Evolutionary conservation across 441 rosid genomes (phyloP), one percentile per base, ranked within the genome.

Genomic region (Mallotus repandus): DNA sequence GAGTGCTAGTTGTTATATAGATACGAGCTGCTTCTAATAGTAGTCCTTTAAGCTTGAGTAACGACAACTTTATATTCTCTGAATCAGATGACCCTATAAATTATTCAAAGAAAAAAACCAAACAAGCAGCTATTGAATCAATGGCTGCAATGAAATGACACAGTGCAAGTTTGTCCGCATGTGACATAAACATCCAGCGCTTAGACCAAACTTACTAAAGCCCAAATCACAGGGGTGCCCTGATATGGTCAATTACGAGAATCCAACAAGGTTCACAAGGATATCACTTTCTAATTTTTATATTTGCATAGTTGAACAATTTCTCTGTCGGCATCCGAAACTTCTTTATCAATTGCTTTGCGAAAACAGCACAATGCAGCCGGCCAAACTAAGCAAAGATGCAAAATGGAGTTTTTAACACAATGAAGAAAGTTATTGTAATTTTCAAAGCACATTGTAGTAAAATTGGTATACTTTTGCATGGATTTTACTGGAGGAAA

Each of bases 191-290:
- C 38, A 59, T 59, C 7, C 63, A 29, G 16, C 43, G 3, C 15
- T 12, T 5, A 6, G 38, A 59, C 10, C 43, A 3, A 21, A 22
- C 32, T 59, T 21, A 7, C 15, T 13, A 5, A 22, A 12, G 9
- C 63, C 15, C 25, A 2, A 12, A 10, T 43, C 19, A 12, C 11
- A 46, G 54, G 22, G 54, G 9, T 53, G 62, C 38, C 62, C 10
- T 54, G 71, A 19, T 55, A 21, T 38, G 61, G 18, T 38, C 45
- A 38, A 18, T 29, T 68, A 38, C 71, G n/a, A 68, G 25, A 54
- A 53, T 68, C 61, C 10, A 29, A 25, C 46, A 53, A 35, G 69
- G 69, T 50, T 50, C 48, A 52, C 58, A 32, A 14, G 22, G 70
- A 52, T 67, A 14, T 48, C 14, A 29, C 29, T 9, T 16, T 16